phyloP scores from a whole-genome alignment of 176 grass and related monocot genomes.

The Triticum urartu region DNA sequence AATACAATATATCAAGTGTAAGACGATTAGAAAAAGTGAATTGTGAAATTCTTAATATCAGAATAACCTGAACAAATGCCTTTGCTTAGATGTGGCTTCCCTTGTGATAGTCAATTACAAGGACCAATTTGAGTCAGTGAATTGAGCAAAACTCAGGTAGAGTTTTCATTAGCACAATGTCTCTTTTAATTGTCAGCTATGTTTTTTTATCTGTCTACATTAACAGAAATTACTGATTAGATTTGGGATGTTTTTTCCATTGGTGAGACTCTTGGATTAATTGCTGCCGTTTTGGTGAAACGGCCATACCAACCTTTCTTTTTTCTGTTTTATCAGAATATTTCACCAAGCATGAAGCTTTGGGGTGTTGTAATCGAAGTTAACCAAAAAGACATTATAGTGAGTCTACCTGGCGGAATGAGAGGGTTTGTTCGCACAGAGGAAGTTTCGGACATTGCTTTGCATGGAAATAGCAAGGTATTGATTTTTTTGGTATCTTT shows the following conservation, averaged over 20 bases:
- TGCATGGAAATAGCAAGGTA: slow-evolving; percentile 50
- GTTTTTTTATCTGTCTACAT: not conserved
- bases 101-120: not conserved
- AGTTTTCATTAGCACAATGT: not conserved
- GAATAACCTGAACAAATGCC: not conserved
- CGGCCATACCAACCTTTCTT: not conserved
- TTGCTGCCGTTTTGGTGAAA: slow-evolving; percentile 3
- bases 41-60: not conserved
- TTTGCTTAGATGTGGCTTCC: not conserved
- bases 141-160: not conserved
- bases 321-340: slow-evolving; percentile 56
- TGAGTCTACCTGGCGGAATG: slow-evolving; percentile 90
- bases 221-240: not conserved
- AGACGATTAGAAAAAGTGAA: not conserved
- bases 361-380: slow-evolving; percentile 90
- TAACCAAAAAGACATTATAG: slow-evolving; percentile 79
- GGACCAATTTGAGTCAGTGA: slow-evolving; percentile 9
- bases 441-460: slow-evolving; percentile 57
- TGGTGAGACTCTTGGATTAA: slow-evolving; percentile 7
- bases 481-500: not conserved
- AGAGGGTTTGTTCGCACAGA: slow-evolving; percentile 86
- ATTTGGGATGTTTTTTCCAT: not conserved
- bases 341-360: slow-evolving; percentile 87
- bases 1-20: not conserved
- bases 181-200: slow-evolving; percentile 6